A percentile compares a stretch with the other conserved stretches of the same genome.
Conservation (phyloP, 1,284 basidiomycete species). For the Marasmius tenuissimus region DNA sequence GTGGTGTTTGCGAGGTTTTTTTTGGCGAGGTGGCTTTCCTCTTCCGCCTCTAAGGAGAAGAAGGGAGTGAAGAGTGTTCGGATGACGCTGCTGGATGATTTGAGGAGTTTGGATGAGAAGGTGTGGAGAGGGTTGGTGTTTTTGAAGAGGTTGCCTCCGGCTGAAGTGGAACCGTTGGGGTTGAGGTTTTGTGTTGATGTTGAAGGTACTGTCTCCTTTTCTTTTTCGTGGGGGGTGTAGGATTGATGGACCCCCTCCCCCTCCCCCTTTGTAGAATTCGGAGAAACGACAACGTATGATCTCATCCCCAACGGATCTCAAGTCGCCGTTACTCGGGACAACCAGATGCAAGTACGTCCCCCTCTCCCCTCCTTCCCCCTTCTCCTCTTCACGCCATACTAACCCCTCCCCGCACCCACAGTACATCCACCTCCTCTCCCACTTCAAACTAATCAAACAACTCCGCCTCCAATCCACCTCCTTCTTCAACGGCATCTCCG, state of each 20-base stretch:
- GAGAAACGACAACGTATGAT: conserved; percentile 76
- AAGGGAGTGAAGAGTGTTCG: too few species aligned
- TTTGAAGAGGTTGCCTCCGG: conserved; percentile 82
- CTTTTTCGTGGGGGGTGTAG: too few species aligned
- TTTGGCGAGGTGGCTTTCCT: conserved; percentile 72
- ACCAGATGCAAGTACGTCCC: conserved; percentile 66
- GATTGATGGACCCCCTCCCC: neutral
- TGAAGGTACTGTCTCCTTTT: conserved; percentile 60
- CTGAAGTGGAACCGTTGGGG: conserved; percentile 79
- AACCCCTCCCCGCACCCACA: too few species aligned
- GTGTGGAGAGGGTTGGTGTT: conserved; percentile 91
- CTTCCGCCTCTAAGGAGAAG: neutral
- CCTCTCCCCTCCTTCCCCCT: too few species aligned
- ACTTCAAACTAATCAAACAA: conserved; percentile 88
- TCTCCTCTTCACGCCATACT: too few species aligned
- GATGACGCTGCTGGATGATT: conserved; percentile 81
- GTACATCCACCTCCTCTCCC: conserved; percentile 90
- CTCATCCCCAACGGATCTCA: conserved; percentile 85
- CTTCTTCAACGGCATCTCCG: conserved; percentile 83
- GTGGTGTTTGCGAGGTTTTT: conserved; percentile 97
- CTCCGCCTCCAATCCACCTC: conserved; percentile 85
- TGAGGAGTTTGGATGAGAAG: conserved; percentile 89
- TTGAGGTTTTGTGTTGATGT: conserved; percentile 89
- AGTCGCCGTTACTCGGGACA: conserved; percentile 87
- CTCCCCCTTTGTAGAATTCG: conserved; percentile 67